These are phyloP conservation scores for Mariannaea elegans DNA, from an alignment of 2,329 filamentous ascomycete genomes.

Conservation along the genomic window DNA sequence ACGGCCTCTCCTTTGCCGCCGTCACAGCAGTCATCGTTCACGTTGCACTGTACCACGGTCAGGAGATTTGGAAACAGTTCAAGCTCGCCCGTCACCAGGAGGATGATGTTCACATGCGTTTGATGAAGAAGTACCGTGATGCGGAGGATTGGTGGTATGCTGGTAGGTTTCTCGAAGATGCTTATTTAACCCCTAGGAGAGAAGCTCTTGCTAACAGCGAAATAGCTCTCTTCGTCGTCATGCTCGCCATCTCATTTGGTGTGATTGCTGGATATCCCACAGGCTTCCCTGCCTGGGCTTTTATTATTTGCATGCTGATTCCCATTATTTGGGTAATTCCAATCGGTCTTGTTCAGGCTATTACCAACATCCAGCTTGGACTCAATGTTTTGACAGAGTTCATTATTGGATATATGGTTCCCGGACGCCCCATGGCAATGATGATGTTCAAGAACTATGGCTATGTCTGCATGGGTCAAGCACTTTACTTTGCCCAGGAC, in stretches of 20 bases:
- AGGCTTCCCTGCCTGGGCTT: slow-evolving; percentile 66
- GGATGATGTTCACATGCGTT: slow-evolving; percentile 66
- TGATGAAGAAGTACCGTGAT: slow-evolving; percentile 70
- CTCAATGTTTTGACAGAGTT: slow-evolving; percentile 79
- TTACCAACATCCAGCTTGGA: slow-evolving; percentile 70
- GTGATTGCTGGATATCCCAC: slow-evolving; percentile 65
- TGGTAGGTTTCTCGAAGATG: slow-evolving; percentile 51
- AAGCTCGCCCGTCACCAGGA: slow-evolving; percentile 64
- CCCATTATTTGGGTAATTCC: slow-evolving; percentile 68
- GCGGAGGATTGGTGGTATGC: slow-evolving; percentile 69
- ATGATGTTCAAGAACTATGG: slow-evolving; percentile 84
- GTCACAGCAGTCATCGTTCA: slow-evolving; percentile 69
- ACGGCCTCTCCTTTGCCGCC: slow-evolving; percentile 74
- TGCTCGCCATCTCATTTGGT: slow-evolving; percentile 63
- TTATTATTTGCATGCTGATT: slow-evolving; percentile 64
- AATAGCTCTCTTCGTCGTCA: slow-evolving; percentile 57
- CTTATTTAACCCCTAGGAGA: slow-evolving; percentile 24
- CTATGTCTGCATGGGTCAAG: slow-evolving; percentile 74
- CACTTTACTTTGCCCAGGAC: slow-evolving; percentile 71
- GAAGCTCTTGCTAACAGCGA: slow-evolving; percentile 19
- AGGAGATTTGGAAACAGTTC: slow-evolving; percentile 64
- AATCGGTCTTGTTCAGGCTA: slow-evolving; percentile 68
- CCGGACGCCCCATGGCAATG: slow-evolving; percentile 74
- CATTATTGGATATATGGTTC: slow-evolving; percentile 77
- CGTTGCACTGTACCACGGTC: slow-evolving; percentile 63